Evolutionary conservation across 306 rosid genomes (phyloP), one percentile per base, ranked within the genome.

Genomic region (Cucumis melo): DNA sequence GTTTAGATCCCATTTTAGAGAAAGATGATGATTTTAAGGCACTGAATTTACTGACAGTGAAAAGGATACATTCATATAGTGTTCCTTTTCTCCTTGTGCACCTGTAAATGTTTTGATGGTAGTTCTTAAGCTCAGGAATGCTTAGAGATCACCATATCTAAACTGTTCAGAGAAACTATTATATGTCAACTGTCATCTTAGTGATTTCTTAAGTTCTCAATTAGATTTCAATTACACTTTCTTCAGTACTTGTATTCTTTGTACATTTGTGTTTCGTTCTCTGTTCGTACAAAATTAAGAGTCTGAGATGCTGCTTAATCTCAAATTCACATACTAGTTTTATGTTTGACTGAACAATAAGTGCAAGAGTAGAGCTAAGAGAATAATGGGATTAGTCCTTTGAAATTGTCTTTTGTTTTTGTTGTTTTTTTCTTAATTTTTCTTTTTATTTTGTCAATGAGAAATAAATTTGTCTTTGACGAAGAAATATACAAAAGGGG

Each of bases 71-170:
- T 24, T 71, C 76, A 8, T 46, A 14, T 48, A 27, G 58, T 24
- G 23, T 71, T 50, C 76, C 42, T 73, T 16, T 54, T 53, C 58
- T 73, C 77, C 63, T 53, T 73, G 61, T 53, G 61, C 62, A 29
- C n/a, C 77, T 74, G 77, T 20, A 74, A 36, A 32, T 34, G 14
- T 15, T 74, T 53, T 34, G 29, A 74, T 29, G 46, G 39, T 73
- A 41, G 56, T 24, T 71, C 48, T 71, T 46, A 71, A 23, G 75
- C 55, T 48, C 59, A 24, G 41, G 3, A 21, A 48, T 48, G 23
- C 59, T 71, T 50, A 48, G 24, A 46, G 53, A 57, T 48, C 11
- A 23, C 76, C 76, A 23, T 71, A 24, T 71, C 23, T 23, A 48
- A 71, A 71, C 38, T 71, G 58, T 16, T 23, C 16, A 24, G 24